Evolutionary conservation across 768 basidiomycete species (phyloP), one percentile per base, ranked within the genome.

Genomic region (Cystobasidium onofrii): DNA sequence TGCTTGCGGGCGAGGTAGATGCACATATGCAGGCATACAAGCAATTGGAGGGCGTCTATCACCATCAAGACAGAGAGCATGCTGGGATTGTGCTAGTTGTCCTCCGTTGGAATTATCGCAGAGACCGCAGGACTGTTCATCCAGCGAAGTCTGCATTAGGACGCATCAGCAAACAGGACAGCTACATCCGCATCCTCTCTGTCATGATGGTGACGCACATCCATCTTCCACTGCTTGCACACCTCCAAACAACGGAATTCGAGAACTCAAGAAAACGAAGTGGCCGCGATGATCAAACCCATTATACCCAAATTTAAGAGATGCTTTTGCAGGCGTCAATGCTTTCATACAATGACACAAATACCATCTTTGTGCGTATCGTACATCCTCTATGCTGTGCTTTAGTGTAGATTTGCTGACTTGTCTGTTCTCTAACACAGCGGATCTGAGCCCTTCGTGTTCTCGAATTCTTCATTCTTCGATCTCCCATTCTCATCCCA

Each of bases 341-440:
- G 62, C 65, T 73, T 66, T 65, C 75, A 33, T 71, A 27, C 73
- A 55, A 46, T 63, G 54, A 63, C 31, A 71, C 23, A 61, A 33
- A 39, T 33, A 61, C 57, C 57, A 61, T 61, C 63, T 44, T 64
- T 73, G 74, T 64, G 64, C 54, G 29, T 41, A 15, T 25, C 62
- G 4, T n/a, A 69, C 63, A 73, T 36, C 39, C 44, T 76, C 71
- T 74, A 75, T 80, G 79, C 80, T 81, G 82, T 83, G 83, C 82
- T 82, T 82, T 81, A 78, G 80, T 83, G 82, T 82, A 78, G 77
- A 74, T 61, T n/a, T n/a, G n/a, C n/a, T n/a, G n/a, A n/a, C 60
- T 74, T 44, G 44, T 15, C 44, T 66, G 10, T 36, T 20, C n/a
- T 65, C 44, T 27, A n/a, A n/a, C n/a, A 18, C 31, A 41, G 33